These are phyloP conservation scores for Xylaria scruposa DNA, from an alignment of 495 filamentous ascomycete genomes.

Conservation along the genomic window DNA sequence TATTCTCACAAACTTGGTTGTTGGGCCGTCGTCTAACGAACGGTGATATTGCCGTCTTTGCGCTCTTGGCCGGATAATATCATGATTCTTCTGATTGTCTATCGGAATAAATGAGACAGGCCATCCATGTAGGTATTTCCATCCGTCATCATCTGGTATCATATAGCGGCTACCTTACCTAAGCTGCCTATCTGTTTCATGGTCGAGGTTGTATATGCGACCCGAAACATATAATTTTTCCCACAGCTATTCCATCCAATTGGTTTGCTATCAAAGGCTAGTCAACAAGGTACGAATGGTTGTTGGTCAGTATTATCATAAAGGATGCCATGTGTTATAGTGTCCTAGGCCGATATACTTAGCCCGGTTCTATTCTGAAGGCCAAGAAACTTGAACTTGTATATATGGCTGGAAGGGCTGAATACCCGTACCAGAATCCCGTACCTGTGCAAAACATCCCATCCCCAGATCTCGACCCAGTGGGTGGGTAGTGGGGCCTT, in stretches of 20 bases:
- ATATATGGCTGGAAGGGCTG: background rate
- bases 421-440: background rate
- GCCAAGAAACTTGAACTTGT: background rate
- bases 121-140: background rate
- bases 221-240: background rate
- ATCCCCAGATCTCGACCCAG: background rate
- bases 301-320: background rate
- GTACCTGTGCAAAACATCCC: background rate
- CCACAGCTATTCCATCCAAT: background rate
- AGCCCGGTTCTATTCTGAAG: background rate
- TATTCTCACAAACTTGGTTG: background rate
- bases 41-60: constrained; percentile 13
- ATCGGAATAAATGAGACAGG: background rate
- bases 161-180: background rate
- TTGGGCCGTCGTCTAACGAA: background rate
- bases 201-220: background rate
- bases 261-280: background rate
- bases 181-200: background rate
- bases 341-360: background rate
- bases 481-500: constrained; percentile 1
- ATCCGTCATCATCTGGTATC: background rate
- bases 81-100: background rate
- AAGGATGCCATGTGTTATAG: background rate
- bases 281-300: background rate
- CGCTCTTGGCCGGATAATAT: background rate